Conservation (phyloP, 257 asterid species). For the Paraleonurus japonicus region DNA sequence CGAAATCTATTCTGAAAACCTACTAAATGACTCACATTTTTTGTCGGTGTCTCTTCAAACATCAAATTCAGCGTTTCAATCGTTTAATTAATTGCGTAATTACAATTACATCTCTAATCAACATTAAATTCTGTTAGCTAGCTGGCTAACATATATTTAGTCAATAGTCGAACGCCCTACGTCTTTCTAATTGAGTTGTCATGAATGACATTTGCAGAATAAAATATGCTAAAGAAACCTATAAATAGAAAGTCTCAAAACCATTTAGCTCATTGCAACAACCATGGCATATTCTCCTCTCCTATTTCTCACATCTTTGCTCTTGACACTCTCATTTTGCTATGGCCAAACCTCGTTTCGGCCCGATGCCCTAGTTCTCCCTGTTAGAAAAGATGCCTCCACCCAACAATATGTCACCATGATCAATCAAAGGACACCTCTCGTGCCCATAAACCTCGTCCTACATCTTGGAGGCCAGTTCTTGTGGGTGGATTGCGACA, state of each 20-base stretch:
- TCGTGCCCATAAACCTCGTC: conserved; percentile 46
- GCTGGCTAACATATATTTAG: not conserved
- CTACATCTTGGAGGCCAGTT: conserved; percentile 68
- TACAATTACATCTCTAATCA: not conserved
- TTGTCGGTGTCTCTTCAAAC: not conserved
- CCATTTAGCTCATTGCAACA: not conserved
- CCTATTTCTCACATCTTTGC: conserved; percentile 18
- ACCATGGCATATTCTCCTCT: conserved; percentile 29
- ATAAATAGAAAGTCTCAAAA: conserved; percentile 17
- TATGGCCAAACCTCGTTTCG: conserved; percentile 42
- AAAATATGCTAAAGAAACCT: not conserved
- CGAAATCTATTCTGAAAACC: too few species aligned
- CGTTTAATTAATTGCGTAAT: not conserved
- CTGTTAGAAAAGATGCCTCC: conserved; percentile 52
- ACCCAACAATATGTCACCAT: conserved; percentile 57
- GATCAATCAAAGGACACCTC: conserved; percentile 57
- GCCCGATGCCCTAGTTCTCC: conserved; percentile 52
- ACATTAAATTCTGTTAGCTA: not conserved
- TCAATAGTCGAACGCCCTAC: conserved; percentile 16
- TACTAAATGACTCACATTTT: too few species aligned
- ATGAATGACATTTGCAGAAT: conserved; percentile 10
- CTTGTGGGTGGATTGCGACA: conserved; percentile 71
- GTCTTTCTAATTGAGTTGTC: not conserved
- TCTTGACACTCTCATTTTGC: conserved; percentile 24
- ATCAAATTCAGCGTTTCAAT: not conserved